Base-by-base conservation (phyloP, 2,329 filamentous ascomycete species). In the Penicillium griseofulvum region DNA sequence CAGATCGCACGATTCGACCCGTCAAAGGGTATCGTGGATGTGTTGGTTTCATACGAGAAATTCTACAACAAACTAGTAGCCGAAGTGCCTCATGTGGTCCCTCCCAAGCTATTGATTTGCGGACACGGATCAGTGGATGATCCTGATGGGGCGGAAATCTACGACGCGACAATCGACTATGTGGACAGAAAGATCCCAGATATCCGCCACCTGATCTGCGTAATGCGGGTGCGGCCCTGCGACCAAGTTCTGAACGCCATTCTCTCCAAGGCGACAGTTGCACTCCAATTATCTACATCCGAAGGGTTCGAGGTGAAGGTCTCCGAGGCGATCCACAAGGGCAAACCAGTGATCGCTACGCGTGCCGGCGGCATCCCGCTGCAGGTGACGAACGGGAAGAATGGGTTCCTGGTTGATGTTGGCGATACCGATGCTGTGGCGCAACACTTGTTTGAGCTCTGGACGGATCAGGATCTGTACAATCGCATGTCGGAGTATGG, bases 261-360 rank as follows among this genome's bases (percentile, higher is more conserved):
- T 39, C 81, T 94, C 58, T 85, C 86, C 36, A 87, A 87, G 47
- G 86, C 88, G 0, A 83, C 87, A 54, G 83, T 91, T 8, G 87
- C 87, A 0, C 81, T 94, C 8, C 90, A 94, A 71, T 83, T 94
- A 6, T 92, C 88, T 3, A 91, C 87, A 0, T 83, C 88, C 34
- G 90, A 94, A 69, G 89, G 90, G 0, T 94, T 94, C 64, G 90
- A 94, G 72, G 87, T 94, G 64, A 94, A 94, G 73, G 89, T 94
- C 5, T 91, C 87, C 0, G 90, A 94, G 73, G 89, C 88, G 1
- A 79, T 93, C 22, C 89, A 92, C 68, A 90, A 91, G 42, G 89
- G 89, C 14, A 84, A 87, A 2, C 90, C 90, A 1, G 82, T 91
- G 65, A 90, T 94, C 59, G 88, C 87, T 3, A 90, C 87, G 1